phyloP scores from a whole-genome alignment of 208 protist species.

The Herpetomonas muscarum region DNA sequence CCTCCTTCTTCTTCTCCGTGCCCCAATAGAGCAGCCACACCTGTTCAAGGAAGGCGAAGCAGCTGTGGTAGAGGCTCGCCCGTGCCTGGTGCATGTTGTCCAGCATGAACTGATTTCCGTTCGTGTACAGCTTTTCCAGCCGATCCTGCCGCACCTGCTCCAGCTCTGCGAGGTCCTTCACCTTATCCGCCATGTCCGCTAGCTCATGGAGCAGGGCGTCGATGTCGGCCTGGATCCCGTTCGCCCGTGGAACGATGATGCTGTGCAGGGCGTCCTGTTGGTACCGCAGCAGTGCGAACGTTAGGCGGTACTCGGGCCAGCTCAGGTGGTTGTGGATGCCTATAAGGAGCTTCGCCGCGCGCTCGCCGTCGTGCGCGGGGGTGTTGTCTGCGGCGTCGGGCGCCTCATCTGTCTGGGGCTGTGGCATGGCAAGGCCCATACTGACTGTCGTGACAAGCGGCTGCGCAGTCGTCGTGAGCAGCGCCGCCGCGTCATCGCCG shows the following conservation, averaged over 20 bases:
- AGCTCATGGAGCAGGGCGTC: conserved; percentile 14
- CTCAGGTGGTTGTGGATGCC: conserved; percentile 12
- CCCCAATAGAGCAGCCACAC: conserved; percentile 57
- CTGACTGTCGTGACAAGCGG: too few relatives aligned
- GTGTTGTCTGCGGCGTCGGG: conserved; percentile 10
- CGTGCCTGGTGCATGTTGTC: conserved; percentile 62
- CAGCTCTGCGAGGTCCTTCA: conserved; percentile 1
- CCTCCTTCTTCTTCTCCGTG: conserved; percentile 9
- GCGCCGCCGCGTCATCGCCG: not conserved
- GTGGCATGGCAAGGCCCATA: too few relatives aligned
- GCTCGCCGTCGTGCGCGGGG: conserved; percentile 1
- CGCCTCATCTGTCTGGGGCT: too few relatives aligned
- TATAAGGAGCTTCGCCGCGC: not conserved
- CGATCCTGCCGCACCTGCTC: conserved; percentile 6
- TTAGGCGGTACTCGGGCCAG: conserved; percentile 35
- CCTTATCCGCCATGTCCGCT: conserved; percentile 8
- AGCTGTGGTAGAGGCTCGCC: conserved; percentile 42
- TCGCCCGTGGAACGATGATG: conserved; percentile 12
- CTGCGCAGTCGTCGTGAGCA: not conserved
- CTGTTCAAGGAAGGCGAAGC: conserved; percentile 46
- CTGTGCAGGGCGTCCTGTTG: conserved; percentile 21
- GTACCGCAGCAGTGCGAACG: conserved; percentile 33
- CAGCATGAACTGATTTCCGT: conserved; percentile 50
- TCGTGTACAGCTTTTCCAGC: conserved; percentile 15
- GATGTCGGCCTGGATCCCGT: conserved; percentile 24